Percentiles rank a stretch among this genome's conserved stretches.
Conservation (phyloP, 2,329 filamentous ascomycete genomes). For the Phaeomoniella chlamydospora region DNA sequence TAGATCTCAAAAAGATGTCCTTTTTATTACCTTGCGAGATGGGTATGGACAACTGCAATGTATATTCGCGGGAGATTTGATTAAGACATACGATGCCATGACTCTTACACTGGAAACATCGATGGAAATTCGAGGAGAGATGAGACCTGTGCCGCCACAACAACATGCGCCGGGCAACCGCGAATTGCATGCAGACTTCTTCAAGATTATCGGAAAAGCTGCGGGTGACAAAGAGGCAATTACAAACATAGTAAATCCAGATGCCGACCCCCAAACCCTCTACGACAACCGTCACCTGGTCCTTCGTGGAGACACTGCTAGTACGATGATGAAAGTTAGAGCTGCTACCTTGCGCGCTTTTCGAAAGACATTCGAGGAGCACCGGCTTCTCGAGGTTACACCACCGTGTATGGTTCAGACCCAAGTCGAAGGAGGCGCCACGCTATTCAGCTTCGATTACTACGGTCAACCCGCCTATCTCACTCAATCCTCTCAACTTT, state of each 20-base stretch:
- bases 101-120: slow-evolving; percentile 80
- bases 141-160: slow-evolving; percentile 65
- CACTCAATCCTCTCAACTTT: slow-evolving; percentile 92
- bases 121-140: slow-evolving; percentile 68
- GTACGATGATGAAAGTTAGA: slow-evolving; percentile 77
- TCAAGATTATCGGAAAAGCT: slow-evolving; percentile 62
- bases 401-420: slow-evolving; percentile 90
- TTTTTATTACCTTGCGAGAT: slow-evolving; percentile 76
- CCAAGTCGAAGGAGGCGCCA: slow-evolving; percentile 83
- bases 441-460: slow-evolving; percentile 79
- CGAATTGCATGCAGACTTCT: slow-evolving; percentile 85
- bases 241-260: slow-evolving; percentile 62
- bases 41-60: slow-evolving; percentile 79
- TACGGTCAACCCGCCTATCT: slow-evolving; percentile 85
- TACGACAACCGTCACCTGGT: slow-evolving; percentile 74
- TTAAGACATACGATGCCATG: slow-evolving; percentile 82
- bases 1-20: slow-evolving; percentile 67
- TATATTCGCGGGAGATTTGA: slow-evolving; percentile 64
- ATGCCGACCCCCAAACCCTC: slow-evolving; percentile 57
- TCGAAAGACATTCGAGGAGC: slow-evolving; percentile 61
- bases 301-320: slow-evolving; percentile 69
- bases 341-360: slow-evolving; percentile 71
- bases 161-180: slow-evolving; percentile 69
- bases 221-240: slow-evolving; percentile 82
- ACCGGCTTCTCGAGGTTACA: slow-evolving; percentile 66